Percentiles rank a stretch among this genome's conserved stretches.
These are phyloP conservation scores for Cercospora citrullina DNA, from an alignment of 2,329 filamentous ascomycete species.

Conservation along the genomic window DNA sequence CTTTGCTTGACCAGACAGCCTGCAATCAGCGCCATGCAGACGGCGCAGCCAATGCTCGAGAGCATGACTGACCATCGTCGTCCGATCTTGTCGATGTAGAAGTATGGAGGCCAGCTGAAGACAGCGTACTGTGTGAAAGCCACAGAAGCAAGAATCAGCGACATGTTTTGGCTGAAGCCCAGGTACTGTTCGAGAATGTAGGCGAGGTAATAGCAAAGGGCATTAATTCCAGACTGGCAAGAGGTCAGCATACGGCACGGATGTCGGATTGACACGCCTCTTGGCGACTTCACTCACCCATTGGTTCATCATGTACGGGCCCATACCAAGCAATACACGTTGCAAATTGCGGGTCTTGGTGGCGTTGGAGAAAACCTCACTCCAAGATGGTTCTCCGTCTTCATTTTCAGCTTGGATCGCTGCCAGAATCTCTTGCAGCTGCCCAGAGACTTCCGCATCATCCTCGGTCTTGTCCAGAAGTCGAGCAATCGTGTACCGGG, in stretches of 20 bases:
- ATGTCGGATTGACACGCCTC: not conserved
- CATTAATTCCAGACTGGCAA: constrained; percentile 28
- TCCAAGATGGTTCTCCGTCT: constrained; percentile 39
- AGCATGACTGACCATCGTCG: constrained; percentile 35
- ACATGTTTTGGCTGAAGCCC: constrained; percentile 32
- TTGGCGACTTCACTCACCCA: constrained; percentile 7
- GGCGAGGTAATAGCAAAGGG: constrained; percentile 35
- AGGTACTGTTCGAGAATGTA: constrained; percentile 37
- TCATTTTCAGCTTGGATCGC: constrained; percentile 36
- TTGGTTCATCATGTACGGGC: constrained; percentile 41
- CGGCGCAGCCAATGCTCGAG: constrained; percentile 38
- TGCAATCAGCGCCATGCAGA: constrained; percentile 41
- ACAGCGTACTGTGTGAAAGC: constrained; percentile 39
- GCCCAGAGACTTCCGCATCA: constrained; percentile 38
- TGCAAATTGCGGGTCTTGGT: constrained; percentile 42
- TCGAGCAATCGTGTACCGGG: constrained; percentile 33
- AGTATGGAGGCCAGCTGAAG: constrained; percentile 38
- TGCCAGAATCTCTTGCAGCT: constrained; percentile 42
- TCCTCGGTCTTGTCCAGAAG: constrained; percentile 38
- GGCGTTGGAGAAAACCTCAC: constrained; percentile 41
- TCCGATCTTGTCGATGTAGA: constrained; percentile 38
- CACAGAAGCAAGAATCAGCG: constrained; percentile 36
- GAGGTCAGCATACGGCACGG: not conserved
- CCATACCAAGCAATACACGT: constrained; percentile 41
- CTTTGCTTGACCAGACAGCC: constrained; percentile 35